Percentiles rank a stretch among this genome's conserved stretches.
Conservation (phyloP, 441 rosid species). For the Manihot esculenta region DNA sequence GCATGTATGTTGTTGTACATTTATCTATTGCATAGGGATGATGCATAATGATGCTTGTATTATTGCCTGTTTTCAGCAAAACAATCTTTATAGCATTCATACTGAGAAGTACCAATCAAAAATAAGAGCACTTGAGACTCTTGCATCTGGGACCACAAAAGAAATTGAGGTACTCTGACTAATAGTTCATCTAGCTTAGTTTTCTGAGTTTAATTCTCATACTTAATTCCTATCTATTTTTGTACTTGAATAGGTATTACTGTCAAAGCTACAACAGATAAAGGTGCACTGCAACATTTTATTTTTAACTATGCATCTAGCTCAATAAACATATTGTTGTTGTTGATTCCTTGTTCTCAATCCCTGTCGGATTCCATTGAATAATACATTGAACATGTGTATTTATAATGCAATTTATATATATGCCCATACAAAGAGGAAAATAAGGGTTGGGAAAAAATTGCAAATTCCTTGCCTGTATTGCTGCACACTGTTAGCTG, state of each 20-base stretch:
- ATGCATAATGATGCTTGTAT: slow-evolving; percentile 27
- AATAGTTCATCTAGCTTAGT: slow-evolving; percentile 19
- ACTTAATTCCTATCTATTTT: slow-evolving; percentile 25
- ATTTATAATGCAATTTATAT: background rate
- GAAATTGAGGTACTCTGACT: slow-evolving; percentile 60
- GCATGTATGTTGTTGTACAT: background rate
- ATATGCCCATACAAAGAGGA: background rate
- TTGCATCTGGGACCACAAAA: slow-evolving; percentile 64
- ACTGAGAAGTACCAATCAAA: slow-evolving; percentile 30
- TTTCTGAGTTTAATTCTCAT: slow-evolving; percentile 7
- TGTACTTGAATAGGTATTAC: slow-evolving; percentile 51
- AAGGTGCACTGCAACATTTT: slow-evolving; percentile 53
- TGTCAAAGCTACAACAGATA: slow-evolving; percentile 54
- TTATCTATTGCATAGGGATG: slow-evolving; percentile 6
- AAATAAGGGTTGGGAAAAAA: background rate
- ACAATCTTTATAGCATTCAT: slow-evolving; percentile 23
- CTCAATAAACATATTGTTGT: slow-evolving; percentile 1
- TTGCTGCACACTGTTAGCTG: background rate
- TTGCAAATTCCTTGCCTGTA: background rate
- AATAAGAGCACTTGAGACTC: slow-evolving; percentile 62
- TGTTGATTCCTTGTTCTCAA: background rate
- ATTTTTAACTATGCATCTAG: slow-evolving; percentile 5
- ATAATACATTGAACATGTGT: background rate
- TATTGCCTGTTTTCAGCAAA: slow-evolving; percentile 59
- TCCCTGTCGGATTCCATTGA: background rate